Evolutionary conservation across 2,329 filamentous ascomycete species (phyloP).

Genomic region (Eutypa lata): DNA sequence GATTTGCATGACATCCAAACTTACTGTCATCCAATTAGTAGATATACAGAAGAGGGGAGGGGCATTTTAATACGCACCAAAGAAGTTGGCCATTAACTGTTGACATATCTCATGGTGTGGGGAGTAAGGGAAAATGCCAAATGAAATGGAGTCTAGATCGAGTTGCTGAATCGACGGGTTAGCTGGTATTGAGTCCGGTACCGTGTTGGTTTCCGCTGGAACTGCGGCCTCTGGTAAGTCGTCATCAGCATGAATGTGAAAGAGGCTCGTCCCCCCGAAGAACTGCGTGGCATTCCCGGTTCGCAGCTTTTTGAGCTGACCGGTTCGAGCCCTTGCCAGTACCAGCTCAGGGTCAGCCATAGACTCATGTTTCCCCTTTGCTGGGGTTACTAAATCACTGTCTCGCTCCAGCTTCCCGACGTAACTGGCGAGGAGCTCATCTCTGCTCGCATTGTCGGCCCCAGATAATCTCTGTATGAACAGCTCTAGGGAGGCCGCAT

Average conservation of each 20-base stretch:
- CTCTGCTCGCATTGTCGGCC: slow-evolving; percentile 35
- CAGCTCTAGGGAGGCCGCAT: slow-evolving; percentile 42
- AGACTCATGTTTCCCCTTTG: slow-evolving; percentile 6
- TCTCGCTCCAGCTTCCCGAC: slow-evolving; percentile 14
- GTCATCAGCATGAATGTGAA: slow-evolving; percentile 35
- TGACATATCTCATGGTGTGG: slow-evolving; percentile 43
- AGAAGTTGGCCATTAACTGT: slow-evolving; percentile 45
- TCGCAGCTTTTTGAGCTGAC: slow-evolving; percentile 35
- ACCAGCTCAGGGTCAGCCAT: slow-evolving; percentile 17
- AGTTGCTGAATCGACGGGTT: slow-evolving; percentile 6
- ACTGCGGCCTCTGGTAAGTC: slow-evolving; percentile 3
- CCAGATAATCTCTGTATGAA: slow-evolving; percentile 42
- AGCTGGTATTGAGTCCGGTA: slow-evolving; percentile 7
- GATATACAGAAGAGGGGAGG: neutral
- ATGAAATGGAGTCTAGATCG: slow-evolving; percentile 5
- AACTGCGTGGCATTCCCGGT: slow-evolving; percentile 42
- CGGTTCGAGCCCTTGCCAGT: slow-evolving; percentile 28
- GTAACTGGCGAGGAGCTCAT: slow-evolving; percentile 40
- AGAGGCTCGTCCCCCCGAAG: slow-evolving; percentile 46
- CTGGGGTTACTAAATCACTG: slow-evolving; percentile 11
- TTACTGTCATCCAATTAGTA: neutral
- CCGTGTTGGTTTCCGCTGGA: slow-evolving; percentile 2
- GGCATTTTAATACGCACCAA: slow-evolving; percentile 16
- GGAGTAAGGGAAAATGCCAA: slow-evolving; percentile 32
- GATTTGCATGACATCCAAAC: neutral